These are phyloP conservation scores for Saturnispora kantuleensis DNA, from an alignment of 805 yeast genomes.

Conservation along the genomic window DNA sequence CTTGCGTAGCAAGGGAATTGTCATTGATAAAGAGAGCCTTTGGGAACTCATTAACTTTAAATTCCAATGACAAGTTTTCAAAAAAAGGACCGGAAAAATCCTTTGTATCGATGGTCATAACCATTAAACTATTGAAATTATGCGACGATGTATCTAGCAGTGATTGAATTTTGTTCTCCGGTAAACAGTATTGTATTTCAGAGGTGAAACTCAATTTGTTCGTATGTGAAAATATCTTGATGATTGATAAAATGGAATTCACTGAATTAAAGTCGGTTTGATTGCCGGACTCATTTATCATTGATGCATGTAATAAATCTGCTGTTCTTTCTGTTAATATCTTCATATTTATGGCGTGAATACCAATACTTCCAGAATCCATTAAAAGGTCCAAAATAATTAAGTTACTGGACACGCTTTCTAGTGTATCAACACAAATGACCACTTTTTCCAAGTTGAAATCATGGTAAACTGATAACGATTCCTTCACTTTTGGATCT, in stretches of 20 bases:
- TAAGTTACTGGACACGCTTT: conserved; percentile 23
- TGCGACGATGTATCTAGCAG: conserved; percentile 16
- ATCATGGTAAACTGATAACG: not conserved
- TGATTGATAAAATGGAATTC: conserved; percentile 28
- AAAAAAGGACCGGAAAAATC: conserved; percentile 14
- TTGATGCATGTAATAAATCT: conserved; percentile 58
- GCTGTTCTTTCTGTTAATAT: conserved; percentile 60
- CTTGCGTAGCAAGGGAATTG: conserved; percentile 13
- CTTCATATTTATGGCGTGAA: conserved; percentile 47
- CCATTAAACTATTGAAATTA: conserved; percentile 17
- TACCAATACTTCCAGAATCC: conserved; percentile 19
- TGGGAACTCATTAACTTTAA: conserved; percentile 10
- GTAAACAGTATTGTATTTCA: conserved; percentile 23
- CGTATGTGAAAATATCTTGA: conserved; percentile 25
- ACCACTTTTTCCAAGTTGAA: conserved; percentile 18
- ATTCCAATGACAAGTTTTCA: conserved; percentile 10
- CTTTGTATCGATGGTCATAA: conserved; percentile 18
- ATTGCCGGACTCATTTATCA: conserved; percentile 16
- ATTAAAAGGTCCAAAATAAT: conserved; percentile 22
- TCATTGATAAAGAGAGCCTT: conserved; percentile 23
- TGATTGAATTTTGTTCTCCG: conserved; percentile 19
- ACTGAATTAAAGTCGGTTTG: conserved; percentile 22
- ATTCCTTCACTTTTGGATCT: conserved; percentile 8
- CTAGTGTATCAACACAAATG: conserved; percentile 20
- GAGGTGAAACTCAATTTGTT: conserved; percentile 24